Evolutionary conservation across 1,284 basidiomycete species (phyloP).

Genomic region (Malassezia nana): DNA sequence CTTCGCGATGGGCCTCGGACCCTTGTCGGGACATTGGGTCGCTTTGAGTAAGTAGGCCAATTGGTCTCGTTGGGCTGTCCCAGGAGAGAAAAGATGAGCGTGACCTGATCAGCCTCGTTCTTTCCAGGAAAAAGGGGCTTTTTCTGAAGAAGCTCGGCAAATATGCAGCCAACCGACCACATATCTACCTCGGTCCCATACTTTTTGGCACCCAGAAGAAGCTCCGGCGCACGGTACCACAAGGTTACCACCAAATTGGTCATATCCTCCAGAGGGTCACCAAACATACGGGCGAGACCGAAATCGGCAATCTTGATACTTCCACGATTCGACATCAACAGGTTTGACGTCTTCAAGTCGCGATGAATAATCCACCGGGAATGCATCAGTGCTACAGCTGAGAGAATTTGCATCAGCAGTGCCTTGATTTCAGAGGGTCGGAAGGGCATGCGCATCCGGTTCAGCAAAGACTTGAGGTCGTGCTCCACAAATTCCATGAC

Average conservation of each 20-base stretch:
- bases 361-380: conserved; percentile 94
- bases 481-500: conserved; percentile 99
- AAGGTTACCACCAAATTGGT: conserved; percentile 95
- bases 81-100: conserved; percentile 70
- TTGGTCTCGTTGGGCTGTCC: conserved; percentile 72
- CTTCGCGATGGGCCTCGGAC: background rate
- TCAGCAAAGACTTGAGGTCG: conserved; percentile 85
- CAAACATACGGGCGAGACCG: conserved; percentile 85
- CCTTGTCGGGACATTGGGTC: conserved; percentile 67
- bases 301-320: conserved; percentile 98
- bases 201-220: conserved; percentile 21
- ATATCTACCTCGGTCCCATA: conserved; percentile 44
- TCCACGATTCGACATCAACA: conserved; percentile 97
- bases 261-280: conserved; percentile 84
- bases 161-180: conserved; percentile 97
- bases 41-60: conserved; percentile 72
- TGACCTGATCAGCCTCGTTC: conserved; percentile 79
- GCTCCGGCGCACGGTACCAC: conserved; percentile 66
- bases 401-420: conserved; percentile 81
- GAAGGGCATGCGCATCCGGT: conserved; percentile 82
- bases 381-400: conserved; percentile 83
- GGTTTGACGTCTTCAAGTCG: conserved; percentile 91
- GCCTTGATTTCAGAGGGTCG: conserved; percentile 97
- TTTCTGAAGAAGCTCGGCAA: conserved; percentile 84
- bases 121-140: conserved; percentile 94